Conservation (phyloP, 31 red algal species). For the Asparagopsis taxiformis region DNA sequence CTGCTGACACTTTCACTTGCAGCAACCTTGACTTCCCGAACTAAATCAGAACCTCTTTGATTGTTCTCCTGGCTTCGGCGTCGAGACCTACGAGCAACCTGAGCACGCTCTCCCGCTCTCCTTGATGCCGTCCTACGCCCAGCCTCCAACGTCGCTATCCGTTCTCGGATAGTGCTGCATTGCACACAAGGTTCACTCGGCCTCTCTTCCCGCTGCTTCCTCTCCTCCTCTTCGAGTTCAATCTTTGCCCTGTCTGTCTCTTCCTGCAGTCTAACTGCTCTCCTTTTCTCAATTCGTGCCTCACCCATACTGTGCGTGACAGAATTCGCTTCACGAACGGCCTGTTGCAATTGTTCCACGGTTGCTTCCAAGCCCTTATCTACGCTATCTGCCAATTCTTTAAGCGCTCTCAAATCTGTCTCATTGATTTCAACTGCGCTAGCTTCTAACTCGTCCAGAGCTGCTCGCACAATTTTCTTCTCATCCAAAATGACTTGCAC, state of each 20-base stretch:
- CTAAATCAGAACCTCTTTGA: too few relatives aligned
- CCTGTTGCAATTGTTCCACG: not conserved
- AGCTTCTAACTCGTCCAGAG: constrained; percentile 7
- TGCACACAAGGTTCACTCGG: too few relatives aligned
- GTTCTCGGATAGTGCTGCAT: too few relatives aligned
- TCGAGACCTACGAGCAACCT: too few relatives aligned
- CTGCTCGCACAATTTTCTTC: constrained; percentile 1
- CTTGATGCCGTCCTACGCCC: too few relatives aligned
- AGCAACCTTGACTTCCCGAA: too few relatives aligned
- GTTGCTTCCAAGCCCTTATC: constrained; percentile 6
- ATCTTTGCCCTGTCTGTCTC: not conserved
- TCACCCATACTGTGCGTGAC: constrained; percentile 1
- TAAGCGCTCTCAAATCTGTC: constrained; percentile 1
- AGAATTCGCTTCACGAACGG: not conserved
- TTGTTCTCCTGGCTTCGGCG: too few relatives aligned
- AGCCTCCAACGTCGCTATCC: too few relatives aligned
- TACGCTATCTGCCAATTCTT: constrained; percentile 1
- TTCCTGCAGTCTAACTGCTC: not conserved
- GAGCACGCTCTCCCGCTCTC: too few relatives aligned
- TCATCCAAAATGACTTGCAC: constrained; percentile 1
- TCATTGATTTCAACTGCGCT: not conserved
- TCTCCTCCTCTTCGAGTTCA: constrained; percentile 12
- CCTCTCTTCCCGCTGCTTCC: too few relatives aligned
- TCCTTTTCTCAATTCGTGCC: not conserved
- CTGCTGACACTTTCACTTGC: too few relatives aligned